Evolutionary conservation across 306 rosid species (phyloP).

Genomic region (Cyclanthera cordifolia): DNA sequence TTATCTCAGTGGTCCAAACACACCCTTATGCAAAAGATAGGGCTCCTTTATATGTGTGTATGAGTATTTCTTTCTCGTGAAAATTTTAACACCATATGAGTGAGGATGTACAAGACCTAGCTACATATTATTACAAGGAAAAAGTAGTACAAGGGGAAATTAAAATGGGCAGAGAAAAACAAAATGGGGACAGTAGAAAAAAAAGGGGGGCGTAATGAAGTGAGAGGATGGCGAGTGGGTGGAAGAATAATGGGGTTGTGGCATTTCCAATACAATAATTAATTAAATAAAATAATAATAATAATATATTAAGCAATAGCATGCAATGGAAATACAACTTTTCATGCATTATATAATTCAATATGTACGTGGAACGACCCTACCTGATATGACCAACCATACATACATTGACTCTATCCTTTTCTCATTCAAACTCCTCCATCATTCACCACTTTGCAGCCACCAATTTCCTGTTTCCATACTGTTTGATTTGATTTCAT

Average conservation of each 20-base stretch:
- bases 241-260: constrained; percentile 11
- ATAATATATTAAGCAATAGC: neutral
- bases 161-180: constrained; percentile 9
- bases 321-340: constrained; percentile 9
- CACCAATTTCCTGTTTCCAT: constrained; percentile 12
- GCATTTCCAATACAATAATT: neutral
- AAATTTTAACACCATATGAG: neutral
- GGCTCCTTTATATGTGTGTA: no score
- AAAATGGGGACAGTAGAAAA: constrained; percentile 1
- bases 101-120: neutral
- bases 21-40: no score
- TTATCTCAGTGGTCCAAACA: no score
- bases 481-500: constrained; percentile 11
- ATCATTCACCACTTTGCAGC: constrained; percentile 16
- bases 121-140: neutral
- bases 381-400: constrained; percentile 16
- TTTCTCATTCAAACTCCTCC: constrained; percentile 14
- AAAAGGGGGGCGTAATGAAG: constrained; percentile 5
- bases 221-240: constrained; percentile 11
- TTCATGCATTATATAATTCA: neutral
- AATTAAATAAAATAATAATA: neutral
- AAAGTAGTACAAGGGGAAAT: constrained; percentile 8
- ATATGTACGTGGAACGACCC: neutral
- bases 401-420: constrained; percentile 17
- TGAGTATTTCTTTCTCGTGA: no score